Percentiles rank a stretch among this genome's conserved stretches.
Evolutionary conservation across 345 rosid species (phyloP).

Genomic region (Boechera divaricarpa): DNA sequence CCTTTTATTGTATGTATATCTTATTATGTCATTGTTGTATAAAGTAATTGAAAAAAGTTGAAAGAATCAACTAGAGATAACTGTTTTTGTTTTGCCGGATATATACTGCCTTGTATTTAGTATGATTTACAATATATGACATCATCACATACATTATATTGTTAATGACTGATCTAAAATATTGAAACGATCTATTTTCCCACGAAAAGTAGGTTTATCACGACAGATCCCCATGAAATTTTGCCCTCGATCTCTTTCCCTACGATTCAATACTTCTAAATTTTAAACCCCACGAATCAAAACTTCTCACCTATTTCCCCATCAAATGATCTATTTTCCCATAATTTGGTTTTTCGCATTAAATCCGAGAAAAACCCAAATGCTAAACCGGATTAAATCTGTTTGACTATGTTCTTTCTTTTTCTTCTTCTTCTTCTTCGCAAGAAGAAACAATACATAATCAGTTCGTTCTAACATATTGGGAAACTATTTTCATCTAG

Average conservation of each 20-base stretch:
- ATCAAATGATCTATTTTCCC: too few relatives aligned
- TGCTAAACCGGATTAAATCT: too few relatives aligned
- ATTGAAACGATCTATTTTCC: background rate
- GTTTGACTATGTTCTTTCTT: too few relatives aligned
- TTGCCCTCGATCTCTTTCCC: too few relatives aligned
- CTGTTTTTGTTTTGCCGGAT: background rate
- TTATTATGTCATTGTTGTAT: background rate
- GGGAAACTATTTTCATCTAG: background rate
- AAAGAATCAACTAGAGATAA: background rate
- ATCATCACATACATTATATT: constrained; percentile 17
- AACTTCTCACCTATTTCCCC: too few relatives aligned
- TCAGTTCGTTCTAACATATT: background rate
- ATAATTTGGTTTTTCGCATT: too few relatives aligned
- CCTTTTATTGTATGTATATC: background rate
- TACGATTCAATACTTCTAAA: too few relatives aligned
- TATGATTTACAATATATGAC: constrained; percentile 16
- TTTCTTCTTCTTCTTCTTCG: too few relatives aligned
- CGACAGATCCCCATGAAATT: too few relatives aligned
- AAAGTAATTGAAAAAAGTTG: background rate
- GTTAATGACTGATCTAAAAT: constrained; percentile 19
- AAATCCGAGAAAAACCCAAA: too few relatives aligned
- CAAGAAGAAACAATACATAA: background rate
- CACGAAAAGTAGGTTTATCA: too few relatives aligned
- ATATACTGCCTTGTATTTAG: background rate
- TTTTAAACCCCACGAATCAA: too few relatives aligned